phyloP scores from a whole-genome alignment of 176 grass and related monocot species.

The Oryza australiensis region DNA sequence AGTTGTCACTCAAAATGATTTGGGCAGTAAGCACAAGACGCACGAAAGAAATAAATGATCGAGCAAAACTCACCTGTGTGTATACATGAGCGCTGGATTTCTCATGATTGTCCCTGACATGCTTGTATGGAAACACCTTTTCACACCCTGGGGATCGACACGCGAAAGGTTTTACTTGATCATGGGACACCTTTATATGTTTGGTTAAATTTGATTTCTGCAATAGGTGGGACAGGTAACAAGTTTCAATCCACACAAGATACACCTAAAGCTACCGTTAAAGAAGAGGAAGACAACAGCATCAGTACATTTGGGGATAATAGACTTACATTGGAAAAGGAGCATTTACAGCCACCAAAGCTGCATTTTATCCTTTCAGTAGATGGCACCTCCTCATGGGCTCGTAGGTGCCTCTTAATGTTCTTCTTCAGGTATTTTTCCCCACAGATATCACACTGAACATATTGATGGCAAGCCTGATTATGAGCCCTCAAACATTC shows the following conservation, averaged over 20 bases:
- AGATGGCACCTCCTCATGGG: slow-evolving; percentile 11
- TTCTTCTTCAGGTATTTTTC: slow-evolving; percentile 69
- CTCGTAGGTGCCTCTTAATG: slow-evolving; percentile 49
- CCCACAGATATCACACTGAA: slow-evolving; percentile 54
- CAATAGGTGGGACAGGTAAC: not conserved
- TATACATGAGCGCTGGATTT: slow-evolving; percentile 50
- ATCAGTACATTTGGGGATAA: not conserved
- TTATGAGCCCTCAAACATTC: slow-evolving; percentile 58
- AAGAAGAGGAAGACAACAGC: not conserved
- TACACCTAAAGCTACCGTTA: not conserved
- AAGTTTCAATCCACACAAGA: not conserved
- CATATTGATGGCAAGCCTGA: slow-evolving; percentile 49
- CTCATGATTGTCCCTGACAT: slow-evolving; percentile 63
- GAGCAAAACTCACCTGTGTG: slow-evolving; percentile 33
- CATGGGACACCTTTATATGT: slow-evolving; percentile 54
- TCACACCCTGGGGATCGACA: slow-evolving; percentile 39
- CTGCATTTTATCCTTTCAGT: slow-evolving; percentile 48
- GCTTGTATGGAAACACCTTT: slow-evolving; percentile 55
- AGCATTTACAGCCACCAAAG: slow-evolving; percentile 43
- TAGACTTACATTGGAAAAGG: slow-evolving; percentile 63
- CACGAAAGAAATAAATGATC: not conserved
- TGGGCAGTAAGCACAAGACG: not conserved
- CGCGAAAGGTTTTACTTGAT: slow-evolving; percentile 30
- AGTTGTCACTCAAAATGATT: slow-evolving; percentile 9
- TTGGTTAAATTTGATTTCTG: slow-evolving; percentile 67